A percentile compares a stretch with the other conserved stretches of the same genome.
phyloP scores from a whole-genome alignment of 495 filamentous ascomycete species.

The Aspergillus saccharolyticus region DNA sequence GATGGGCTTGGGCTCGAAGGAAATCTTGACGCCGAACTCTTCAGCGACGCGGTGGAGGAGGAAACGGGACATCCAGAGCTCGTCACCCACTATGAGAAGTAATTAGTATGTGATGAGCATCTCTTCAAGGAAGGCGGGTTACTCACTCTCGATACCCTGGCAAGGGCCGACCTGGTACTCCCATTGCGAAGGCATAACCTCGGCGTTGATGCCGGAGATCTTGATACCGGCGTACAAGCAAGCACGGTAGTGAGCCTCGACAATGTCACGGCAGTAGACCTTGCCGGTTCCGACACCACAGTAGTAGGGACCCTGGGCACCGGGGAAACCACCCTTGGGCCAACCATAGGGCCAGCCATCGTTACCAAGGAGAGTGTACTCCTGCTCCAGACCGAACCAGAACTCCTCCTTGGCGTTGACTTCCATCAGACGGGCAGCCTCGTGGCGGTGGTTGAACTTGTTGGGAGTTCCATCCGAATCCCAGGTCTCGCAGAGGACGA shows the following conservation, averaged over 20 bases:
- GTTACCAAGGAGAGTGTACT: conserved; percentile 88
- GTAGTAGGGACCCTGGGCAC: conserved; percentile 97
- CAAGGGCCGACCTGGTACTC: conserved; percentile 99
- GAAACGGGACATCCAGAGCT: conserved; percentile 96
- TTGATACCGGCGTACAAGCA: conserved; percentile 88
- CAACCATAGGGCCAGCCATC: conserved; percentile 87
- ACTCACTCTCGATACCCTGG: conserved; percentile 74
- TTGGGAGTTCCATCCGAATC: conserved; percentile 94
- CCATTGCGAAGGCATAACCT: conserved; percentile 99
- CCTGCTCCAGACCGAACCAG: conserved; percentile 99
- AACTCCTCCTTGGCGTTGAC: conserved; percentile 75
- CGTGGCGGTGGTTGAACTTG: conserved; percentile 97
- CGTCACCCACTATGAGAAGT: conserved; percentile 72
- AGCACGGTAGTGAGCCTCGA: conserved; percentile 97
- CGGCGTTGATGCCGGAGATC: conserved; percentile 97
- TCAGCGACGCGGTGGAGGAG: conserved; percentile 94
- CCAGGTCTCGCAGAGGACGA: conserved; percentile 95
- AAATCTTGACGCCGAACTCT: conserved; percentile 94
- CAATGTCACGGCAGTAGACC: conserved; percentile 97
- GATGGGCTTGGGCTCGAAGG: conserved; percentile 96
- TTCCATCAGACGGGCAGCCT: conserved; percentile 82
- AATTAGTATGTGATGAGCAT: conserved; percentile 6
- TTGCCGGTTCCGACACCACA: conserved; percentile 96
- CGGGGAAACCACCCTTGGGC: conserved; percentile 94
- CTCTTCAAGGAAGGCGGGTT: conserved; percentile 7